Base-by-base conservation (phyloP, 1,139 yeast genomes). In the Diutina sp. region DNA sequence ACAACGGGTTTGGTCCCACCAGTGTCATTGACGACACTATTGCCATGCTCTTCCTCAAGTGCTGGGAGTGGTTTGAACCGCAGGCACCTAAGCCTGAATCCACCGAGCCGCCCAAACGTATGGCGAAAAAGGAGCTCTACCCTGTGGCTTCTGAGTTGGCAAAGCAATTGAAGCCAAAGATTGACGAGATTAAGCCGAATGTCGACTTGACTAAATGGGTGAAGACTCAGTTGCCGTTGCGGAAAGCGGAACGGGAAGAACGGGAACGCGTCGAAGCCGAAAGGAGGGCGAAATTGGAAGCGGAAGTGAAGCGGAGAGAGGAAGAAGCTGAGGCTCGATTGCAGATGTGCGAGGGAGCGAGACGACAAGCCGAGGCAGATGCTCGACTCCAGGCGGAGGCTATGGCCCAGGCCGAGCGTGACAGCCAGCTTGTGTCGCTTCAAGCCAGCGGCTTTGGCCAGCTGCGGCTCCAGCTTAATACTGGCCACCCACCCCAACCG, bases 1-100 rank as follows among this genome's bases (percentile, higher is more conserved):
- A 90, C 59, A 87, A 84, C 64, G 96, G 96, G 0, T 85, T 84
- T 66, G 93, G 91, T 0, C 85, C 95, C 0, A 87, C 95, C 0
- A 85, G 93, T 0, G 72, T 81, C 35, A 79, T 87, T 47, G 96
- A 89, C 65, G 95, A 89, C 62, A 78, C 90, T 0, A 80, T 83
- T 59, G 85, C 85, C 38, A 78, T 86, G 1, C 66, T 87, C 0
- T 89, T 78, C 64, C 69, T 88, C 61, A 73, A 72, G 56, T 67
- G 87, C 8, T 85, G 73, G 59, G 61, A 66, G n/a, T 59, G 61
- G 55, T 58, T 57, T 25, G 59, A 57, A 6, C 30, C 55, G 5
- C 12, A 44, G 11, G 8, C 25, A 2, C 8, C 25, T 55, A 55
- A 25, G 0, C 75, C 77, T 16, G 53, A n/a, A n/a, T 14, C 44